phyloP scores from a whole-genome alignment of 116 monocot species.

The Zostera marina region DNA sequence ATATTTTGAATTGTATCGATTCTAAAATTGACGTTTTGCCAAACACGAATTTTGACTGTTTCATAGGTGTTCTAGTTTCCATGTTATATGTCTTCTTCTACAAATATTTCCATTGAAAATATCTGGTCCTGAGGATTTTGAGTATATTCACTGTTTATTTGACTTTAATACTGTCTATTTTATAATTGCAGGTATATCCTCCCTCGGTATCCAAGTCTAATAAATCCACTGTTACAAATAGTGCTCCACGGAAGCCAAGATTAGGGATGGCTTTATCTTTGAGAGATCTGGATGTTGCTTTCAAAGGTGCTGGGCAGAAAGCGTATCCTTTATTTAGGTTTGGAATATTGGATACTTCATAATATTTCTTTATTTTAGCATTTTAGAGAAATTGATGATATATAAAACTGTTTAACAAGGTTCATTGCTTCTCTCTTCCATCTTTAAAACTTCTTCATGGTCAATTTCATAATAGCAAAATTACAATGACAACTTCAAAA shows the following conservation, averaged over 20 bases:
- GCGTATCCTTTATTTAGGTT: slow-evolving; percentile 51
- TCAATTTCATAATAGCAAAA: slow-evolving; percentile 1
- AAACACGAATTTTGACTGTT: too few relatives aligned
- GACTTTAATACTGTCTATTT: too few relatives aligned
- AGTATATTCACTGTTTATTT: too few relatives aligned
- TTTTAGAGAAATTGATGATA: neutral
- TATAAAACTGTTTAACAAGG: too few relatives aligned
- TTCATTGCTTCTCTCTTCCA: neutral
- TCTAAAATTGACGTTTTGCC: too few relatives aligned
- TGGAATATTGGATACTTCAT: neutral
- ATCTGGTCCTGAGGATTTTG: too few relatives aligned
- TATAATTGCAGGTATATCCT: slow-evolving; percentile 19
- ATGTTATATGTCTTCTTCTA: too few relatives aligned
- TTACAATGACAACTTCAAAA: neutral
- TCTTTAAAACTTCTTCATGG: neutral
- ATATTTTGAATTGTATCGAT: too few relatives aligned
- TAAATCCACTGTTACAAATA: slow-evolving; percentile 17
- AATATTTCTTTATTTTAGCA: neutral
- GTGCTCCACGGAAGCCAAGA: slow-evolving; percentile 11
- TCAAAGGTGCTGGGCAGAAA: slow-evolving; percentile 83
- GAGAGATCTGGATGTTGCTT: slow-evolving; percentile 81
- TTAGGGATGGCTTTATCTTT: slow-evolving; percentile 66
- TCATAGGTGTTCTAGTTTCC: too few relatives aligned
- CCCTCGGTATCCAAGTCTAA: slow-evolving; percentile 23
- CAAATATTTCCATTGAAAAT: too few relatives aligned